Evolutionary conservation across 2,329 filamentous ascomycete species (phyloP).

Genomic region (Chrysoporthe austroafricana): DNA sequence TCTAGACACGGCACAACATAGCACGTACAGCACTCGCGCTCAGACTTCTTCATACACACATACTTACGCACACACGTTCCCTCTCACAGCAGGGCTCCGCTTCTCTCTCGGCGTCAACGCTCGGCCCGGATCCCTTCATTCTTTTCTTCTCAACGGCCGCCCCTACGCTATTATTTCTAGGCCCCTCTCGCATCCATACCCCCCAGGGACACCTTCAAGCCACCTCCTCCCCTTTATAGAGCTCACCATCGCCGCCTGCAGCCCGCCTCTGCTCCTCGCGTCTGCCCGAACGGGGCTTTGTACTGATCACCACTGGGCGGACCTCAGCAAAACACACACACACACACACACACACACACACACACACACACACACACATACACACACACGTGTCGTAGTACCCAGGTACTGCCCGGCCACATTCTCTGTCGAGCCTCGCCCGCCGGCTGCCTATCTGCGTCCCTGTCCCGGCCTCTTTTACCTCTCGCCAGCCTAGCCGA

Average conservation of each 20-base stretch:
- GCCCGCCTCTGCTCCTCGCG: background rate
- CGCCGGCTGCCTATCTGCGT: background rate
- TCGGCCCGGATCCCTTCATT: constrained; percentile 1
- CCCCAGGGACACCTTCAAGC: background rate
- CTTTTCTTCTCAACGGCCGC: background rate
- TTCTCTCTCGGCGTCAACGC: background rate
- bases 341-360: too few relatives aligned
- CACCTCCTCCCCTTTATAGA: background rate
- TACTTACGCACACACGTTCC: background rate
- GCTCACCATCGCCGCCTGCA: background rate
- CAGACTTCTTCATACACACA: background rate
- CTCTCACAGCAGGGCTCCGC: background rate
- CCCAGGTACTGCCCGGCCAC: background rate
- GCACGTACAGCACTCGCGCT: background rate
- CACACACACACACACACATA: too few relatives aligned
- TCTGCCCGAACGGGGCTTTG: background rate
- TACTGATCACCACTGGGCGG: background rate
- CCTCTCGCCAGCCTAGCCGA: background rate
- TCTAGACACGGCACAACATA: background rate
- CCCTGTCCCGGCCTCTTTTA: background rate
- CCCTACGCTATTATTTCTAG: background rate
- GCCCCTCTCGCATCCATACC: background rate
- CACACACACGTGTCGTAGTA: too few relatives aligned
- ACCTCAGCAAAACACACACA: too few relatives aligned
- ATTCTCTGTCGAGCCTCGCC: background rate